Percentiles rank a stretch among this genome's conserved stretches.
Evolutionary conservation across 2,329 filamentous ascomycete species (phyloP).

Genomic region (Truncatella angustata): DNA sequence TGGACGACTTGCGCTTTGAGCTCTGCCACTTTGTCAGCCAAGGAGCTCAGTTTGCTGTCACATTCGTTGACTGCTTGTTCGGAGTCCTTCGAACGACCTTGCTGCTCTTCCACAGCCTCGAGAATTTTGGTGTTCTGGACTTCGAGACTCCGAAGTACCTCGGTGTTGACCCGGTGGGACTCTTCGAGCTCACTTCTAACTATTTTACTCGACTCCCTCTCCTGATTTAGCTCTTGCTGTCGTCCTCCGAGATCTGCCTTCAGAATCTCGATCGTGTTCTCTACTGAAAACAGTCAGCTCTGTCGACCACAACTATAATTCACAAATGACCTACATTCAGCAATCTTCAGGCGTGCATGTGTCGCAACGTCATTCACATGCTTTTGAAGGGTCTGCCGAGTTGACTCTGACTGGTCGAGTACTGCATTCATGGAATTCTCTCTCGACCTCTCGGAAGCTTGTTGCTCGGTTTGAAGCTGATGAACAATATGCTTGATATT

Average conservation of each 20-base stretch:
- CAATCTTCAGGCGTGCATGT: not conserved
- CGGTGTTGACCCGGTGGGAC: not conserved
- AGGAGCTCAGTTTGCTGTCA: not conserved
- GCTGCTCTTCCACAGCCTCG: not conserved
- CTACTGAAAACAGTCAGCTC: not conserved
- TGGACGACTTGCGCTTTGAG: too few relatives aligned
- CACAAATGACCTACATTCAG: constrained; percentile 1
- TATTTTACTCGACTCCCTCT: not conserved
- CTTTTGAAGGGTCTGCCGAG: not conserved
- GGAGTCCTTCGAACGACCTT: not conserved
- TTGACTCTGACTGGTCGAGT: not conserved
- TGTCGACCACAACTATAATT: not conserved
- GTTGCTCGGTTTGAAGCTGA: not conserved
- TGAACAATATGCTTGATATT: not conserved
- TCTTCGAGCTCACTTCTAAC: constrained; percentile 6
- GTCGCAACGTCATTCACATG: not conserved
- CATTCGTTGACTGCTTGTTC: not conserved
- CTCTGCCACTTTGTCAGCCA: not conserved
- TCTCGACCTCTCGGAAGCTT: not conserved
- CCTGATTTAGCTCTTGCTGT: constrained; percentile 6
- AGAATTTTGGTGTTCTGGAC: constrained; percentile 10
- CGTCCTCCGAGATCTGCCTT: constrained; percentile 5
- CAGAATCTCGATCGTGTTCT: not conserved
- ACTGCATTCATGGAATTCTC: not conserved
- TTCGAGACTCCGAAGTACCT: not conserved